A percentile compares a stretch with the other conserved stretches of the same genome.
Evolutionary conservation across 1,139 yeast genomes (phyloP).

Genomic region (Lodderomyces beijingensis): DNA sequence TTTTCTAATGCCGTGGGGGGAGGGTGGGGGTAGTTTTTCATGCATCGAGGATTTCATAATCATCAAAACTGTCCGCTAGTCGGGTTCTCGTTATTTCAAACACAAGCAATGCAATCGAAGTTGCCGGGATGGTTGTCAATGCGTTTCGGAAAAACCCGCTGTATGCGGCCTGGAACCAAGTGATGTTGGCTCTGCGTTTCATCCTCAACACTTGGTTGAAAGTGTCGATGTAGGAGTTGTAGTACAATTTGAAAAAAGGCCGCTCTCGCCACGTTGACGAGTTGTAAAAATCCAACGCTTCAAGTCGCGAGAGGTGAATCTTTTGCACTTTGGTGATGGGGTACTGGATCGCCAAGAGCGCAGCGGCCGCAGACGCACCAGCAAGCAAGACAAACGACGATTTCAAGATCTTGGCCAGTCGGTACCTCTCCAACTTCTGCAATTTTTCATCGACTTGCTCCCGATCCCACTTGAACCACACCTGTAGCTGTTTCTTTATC

Average conservation of each 20-base stretch:
- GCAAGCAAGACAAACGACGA: slow-evolving; percentile 77
- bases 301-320: slow-evolving; percentile 72
- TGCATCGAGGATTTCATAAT: slow-evolving; percentile 15
- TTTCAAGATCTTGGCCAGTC: slow-evolving; percentile 50
- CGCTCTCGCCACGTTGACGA: slow-evolving; percentile 29
- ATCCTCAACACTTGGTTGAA: slow-evolving; percentile 53
- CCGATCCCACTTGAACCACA: slow-evolving; percentile 17
- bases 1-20: too few species aligned
- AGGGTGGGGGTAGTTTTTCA: too few species aligned
- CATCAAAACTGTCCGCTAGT: slow-evolving; percentile 29
- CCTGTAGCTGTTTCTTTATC: slow-evolving; percentile 20
- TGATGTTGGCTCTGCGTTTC: slow-evolving; percentile 48
- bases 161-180: slow-evolving; percentile 67
- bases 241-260: slow-evolving; percentile 50
- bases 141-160: slow-evolving; percentile 76
- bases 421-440: slow-evolving; percentile 30
- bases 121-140: slow-evolving; percentile 76
- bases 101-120: slow-evolving; percentile 78
- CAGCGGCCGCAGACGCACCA: slow-evolving; percentile 82
- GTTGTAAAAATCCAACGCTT: slow-evolving; percentile 68
- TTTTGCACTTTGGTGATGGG: slow-evolving; percentile 80
- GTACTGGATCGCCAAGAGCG: slow-evolving; percentile 73
- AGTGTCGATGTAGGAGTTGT: slow-evolving; percentile 72
- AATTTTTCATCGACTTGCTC: slow-evolving; percentile 27
- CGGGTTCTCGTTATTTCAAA: slow-evolving; percentile 75